Evolutionary conservation across 164 flowering plant genomes (phyloP).

Genomic region (Tetrastigma voinierianum): DNA sequence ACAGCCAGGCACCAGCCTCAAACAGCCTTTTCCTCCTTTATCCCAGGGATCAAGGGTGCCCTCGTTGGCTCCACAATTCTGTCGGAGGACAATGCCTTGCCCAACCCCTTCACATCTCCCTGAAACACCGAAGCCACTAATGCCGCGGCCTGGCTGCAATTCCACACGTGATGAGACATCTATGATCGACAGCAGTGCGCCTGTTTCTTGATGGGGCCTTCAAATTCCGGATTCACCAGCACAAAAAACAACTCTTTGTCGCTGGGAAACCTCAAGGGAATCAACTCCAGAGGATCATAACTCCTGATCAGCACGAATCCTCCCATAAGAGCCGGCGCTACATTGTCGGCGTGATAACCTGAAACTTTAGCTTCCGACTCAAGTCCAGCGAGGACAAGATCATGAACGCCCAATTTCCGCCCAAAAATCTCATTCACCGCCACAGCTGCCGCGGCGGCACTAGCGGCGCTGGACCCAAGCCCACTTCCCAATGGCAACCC

Average conservation of each 20-base stretch:
- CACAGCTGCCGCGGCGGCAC: constrained; percentile 92
- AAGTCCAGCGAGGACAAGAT: constrained; percentile 75
- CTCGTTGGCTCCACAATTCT: constrained; percentile 84
- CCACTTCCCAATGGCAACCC: constrained; percentile 89
- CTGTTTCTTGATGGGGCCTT: constrained; percentile 88
- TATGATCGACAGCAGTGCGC: constrained; percentile 66
- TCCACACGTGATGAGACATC: constrained; percentile 79
- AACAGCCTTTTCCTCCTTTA: constrained; percentile 82
- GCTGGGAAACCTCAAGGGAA: constrained; percentile 52
- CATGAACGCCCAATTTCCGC: constrained; percentile 27
- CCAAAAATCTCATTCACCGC: constrained; percentile 89
- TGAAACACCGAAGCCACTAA: constrained; percentile 69
- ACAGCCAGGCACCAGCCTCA: constrained; percentile 90
- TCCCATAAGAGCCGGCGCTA: constrained; percentile 85
- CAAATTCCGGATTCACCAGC: constrained; percentile 81
- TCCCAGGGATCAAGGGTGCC: constrained; percentile 87
- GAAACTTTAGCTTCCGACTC: constrained; percentile 86
- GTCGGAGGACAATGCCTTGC: constrained; percentile 75
- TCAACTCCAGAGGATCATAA: constrained; percentile 67
- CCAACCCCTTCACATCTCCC: constrained; percentile 63
- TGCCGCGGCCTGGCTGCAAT: constrained; percentile 84
- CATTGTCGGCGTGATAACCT: constrained; percentile 85
- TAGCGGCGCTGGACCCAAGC: constrained; percentile 92
- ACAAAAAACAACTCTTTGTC: constrained; percentile 66
- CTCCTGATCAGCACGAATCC: constrained; percentile 77